Percentiles rank a stretch among this genome's conserved stretches.
Conservation (phyloP, 345 rosid genomes). For the Salix brachista region DNA sequence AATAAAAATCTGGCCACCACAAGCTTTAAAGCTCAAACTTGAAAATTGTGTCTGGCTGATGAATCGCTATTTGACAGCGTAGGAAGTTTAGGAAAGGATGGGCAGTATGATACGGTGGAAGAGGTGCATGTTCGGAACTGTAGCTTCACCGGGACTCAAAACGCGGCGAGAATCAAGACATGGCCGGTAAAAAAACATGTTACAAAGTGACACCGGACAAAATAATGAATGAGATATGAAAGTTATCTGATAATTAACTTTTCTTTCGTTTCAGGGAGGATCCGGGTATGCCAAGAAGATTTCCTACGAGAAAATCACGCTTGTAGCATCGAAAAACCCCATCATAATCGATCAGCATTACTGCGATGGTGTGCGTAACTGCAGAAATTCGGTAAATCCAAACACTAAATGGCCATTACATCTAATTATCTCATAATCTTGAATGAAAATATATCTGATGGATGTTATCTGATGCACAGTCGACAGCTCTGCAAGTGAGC, state of each 20-base stretch:
- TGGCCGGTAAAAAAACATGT: neutral
- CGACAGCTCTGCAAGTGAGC: neutral
- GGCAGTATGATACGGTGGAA: conserved; percentile 29
- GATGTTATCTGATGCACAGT: neutral
- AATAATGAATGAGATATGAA: no score
- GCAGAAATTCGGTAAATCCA: neutral
- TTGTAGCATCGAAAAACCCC: neutral
- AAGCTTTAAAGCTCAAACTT: no score
- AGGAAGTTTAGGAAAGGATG: conserved; percentile 33
- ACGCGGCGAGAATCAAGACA: conserved; percentile 43
- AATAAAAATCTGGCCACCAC: no score
- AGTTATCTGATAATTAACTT: no score
- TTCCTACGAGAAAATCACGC: neutral
- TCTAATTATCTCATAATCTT: no score
- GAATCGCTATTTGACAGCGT: conserved; percentile 7
- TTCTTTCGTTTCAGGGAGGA: neutral
- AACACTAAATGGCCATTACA: neutral
- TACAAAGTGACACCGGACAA: no score
- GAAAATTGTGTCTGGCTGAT: no score
- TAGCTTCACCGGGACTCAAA: conserved; percentile 19
- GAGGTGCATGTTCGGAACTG: conserved; percentile 31
- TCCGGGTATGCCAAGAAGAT: neutral
- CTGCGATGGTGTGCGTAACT: neutral
- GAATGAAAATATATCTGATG: no score
- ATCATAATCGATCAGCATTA: neutral